Evolutionary conservation across 495 filamentous ascomycete genomes (phyloP), one percentile per base, ranked within the genome.

Genomic region (Neurospora pannonica): DNA sequence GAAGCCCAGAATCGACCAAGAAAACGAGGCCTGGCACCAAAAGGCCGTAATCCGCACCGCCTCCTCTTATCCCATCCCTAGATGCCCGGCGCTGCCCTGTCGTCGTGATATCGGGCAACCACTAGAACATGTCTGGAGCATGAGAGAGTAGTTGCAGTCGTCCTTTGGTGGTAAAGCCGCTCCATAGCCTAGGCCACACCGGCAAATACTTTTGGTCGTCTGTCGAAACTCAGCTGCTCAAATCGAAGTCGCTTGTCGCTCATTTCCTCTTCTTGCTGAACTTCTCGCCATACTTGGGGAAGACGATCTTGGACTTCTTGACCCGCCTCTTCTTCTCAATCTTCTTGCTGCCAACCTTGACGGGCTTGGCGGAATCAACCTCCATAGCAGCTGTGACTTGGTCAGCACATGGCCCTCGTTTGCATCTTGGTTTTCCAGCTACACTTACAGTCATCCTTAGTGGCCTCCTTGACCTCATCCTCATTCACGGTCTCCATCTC

Each of bases 241-340:
- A 19, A 34, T 67, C 2, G 54, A 17, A 34, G 54, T 0, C 6
- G 15, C 54, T 34, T 4, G 34, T 8, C 72, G 21, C 73, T 82
- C 80, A 83, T 76, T 84, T 82, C 80, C 77, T 84, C 76, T 80
- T 83, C 71, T 80, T 83, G 78, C 79, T 84, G 71, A 79, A 77
- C 76, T 79, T 85, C 73, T 85, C 85, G 40, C 85, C 82, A 54
- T 84, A 84, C 76, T 84, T 88, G 75, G 82, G 84, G 74, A 88
- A 88, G 36, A 88, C 85, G 60, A 88, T 85, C 42, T 83, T 82
- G 73, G 79, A 87, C 80, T 83, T 87, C 81, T 86, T 86, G 48
- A 80, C 77, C 71, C 79, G 82, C 71, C 83, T 81, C 80, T 85
- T 86, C 78, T 83, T 79, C 69, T 83, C 79, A 71, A 79, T 80